Conservation (phyloP, 2,329 filamentous ascomycete genomes). For the Dothideomycetes sp. region DNA sequence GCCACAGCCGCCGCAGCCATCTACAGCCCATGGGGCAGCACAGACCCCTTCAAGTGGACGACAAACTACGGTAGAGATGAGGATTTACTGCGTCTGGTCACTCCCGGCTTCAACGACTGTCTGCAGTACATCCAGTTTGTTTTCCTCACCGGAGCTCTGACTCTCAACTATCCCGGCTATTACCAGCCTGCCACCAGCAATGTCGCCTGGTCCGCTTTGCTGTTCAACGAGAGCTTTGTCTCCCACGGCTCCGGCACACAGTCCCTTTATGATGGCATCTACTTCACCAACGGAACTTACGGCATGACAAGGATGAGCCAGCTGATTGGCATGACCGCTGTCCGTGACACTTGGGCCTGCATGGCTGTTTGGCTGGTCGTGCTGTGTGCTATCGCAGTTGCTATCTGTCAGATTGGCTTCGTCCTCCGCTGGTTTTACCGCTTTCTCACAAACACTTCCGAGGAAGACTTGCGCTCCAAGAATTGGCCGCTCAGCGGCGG, state of each 20-base stretch:
- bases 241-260: conserved; percentile 54
- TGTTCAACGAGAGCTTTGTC: conserved; percentile 89
- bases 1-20: conserved; percentile 78
- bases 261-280: conserved; percentile 74
- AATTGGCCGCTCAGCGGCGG: conserved; percentile 68
- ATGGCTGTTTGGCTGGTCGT: conserved; percentile 86
- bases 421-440: conserved; percentile 65
- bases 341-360: conserved; percentile 80
- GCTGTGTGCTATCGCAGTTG: conserved; percentile 56
- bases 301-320: conserved; percentile 73
- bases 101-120: conserved; percentile 92
- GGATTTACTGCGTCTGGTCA: conserved; percentile 82
- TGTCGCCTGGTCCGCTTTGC: conserved; percentile 74
- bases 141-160: conserved; percentile 75
- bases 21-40: conserved; percentile 87
- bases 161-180: conserved; percentile 82
- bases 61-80: conserved; percentile 94
- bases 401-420: conserved; percentile 69
- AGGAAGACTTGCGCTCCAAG: conserved; percentile 83
- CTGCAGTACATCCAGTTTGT: conserved; percentile 95
- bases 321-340: conserved; percentile 65
- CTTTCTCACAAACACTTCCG: conserved; percentile 56
- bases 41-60: conserved; percentile 89
- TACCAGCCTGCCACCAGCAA: conserved; percentile 88
- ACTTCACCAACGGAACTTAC: conserved; percentile 64